Evolutionary conservation across 139 green algal genomes (phyloP), one percentile per base, ranked within the genome.

Genomic region (Yamagishiella unicocca): DNA sequence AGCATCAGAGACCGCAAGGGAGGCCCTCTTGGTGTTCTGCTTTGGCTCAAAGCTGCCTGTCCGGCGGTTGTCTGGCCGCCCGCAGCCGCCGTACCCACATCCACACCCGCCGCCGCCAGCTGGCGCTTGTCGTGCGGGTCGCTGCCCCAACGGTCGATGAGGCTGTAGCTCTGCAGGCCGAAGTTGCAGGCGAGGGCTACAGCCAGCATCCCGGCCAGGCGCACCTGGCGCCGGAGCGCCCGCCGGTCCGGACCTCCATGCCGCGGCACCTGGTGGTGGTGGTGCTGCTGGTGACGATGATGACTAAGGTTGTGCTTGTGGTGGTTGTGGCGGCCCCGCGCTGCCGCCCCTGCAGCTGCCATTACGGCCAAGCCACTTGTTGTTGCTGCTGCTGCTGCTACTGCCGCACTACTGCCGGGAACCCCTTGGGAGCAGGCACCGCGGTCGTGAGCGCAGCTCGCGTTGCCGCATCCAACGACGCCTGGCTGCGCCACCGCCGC

Each of bases 51-150:
- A 12, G 50, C 50, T 58, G 50, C 17, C 50, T 17, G 12, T 12
- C 12, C 50, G 50, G 50, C 50, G 50, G 50, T 17, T 12, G 50
- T 17, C n/a, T n/a, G n/a, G 53, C 31, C 46, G 53, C 10, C 66
- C 12, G 46, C 50, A 0, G 68, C 33, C 22, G 67, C 67, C 17
- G 46, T 4, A 4, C 25, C 54, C 31, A 78, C 4, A 66, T 31
- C 54, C 50, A 78, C 4, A 66, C 38, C 54, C 50, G 82, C 89
- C 53, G 78, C 71, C 27, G 46, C 64, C 21, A 78, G 45, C 80
- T 86, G 80, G 14, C 64, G 31, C 88, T 95, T 95, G 64, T 95
- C 92, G 64, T 93, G 90, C 4, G 92, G 92, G 74, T 94, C 90
- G 66, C 84, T 54, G 19, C 93, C 93, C 43, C 42, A 83, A 9